These are phyloP conservation scores for Epichloe bromicola DNA, from an alignment of 2,329 filamentous ascomycete species.

Conservation along the genomic window DNA sequence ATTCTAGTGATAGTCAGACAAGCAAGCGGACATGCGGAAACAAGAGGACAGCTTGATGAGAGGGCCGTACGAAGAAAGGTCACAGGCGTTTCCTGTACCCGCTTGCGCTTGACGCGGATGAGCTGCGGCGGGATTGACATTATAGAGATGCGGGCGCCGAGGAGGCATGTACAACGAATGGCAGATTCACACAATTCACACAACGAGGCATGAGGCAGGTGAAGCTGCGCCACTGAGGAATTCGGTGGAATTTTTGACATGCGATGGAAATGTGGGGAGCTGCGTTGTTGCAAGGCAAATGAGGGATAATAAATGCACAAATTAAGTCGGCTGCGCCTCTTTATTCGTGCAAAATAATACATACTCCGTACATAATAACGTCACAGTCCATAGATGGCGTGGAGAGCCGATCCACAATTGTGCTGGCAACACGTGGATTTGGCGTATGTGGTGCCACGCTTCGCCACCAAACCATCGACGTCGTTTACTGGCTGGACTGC, in stretches of 20 bases:
- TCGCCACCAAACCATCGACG: no score
- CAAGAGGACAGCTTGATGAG: conserved; percentile 3
- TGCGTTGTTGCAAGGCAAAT: background rate
- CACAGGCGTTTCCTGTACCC: conserved; percentile 38
- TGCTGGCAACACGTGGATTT: no score
- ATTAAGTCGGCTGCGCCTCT: no score
- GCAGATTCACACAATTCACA: background rate
- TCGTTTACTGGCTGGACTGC: no score
- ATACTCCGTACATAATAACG: no score
- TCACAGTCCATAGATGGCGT: no score
- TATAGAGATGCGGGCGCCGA: background rate
- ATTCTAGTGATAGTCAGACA: conserved; percentile 21
- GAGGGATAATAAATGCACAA: no score
- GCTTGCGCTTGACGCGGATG: conserved; percentile 50
- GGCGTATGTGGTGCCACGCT: no score
- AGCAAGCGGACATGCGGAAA: background rate
- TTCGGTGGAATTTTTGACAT: background rate
- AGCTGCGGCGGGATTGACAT: conserved; percentile 47
- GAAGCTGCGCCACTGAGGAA: no score
- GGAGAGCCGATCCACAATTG: no score
- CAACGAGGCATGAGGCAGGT: background rate
- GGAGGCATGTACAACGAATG: background rate
- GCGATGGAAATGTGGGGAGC: background rate
- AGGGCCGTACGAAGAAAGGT: conserved; percentile 38
- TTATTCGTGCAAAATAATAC: no score